Evolutionary conservation across 2,329 filamentous ascomycete genomes (phyloP).

Genomic region (Alternaria conjuncta): DNA sequence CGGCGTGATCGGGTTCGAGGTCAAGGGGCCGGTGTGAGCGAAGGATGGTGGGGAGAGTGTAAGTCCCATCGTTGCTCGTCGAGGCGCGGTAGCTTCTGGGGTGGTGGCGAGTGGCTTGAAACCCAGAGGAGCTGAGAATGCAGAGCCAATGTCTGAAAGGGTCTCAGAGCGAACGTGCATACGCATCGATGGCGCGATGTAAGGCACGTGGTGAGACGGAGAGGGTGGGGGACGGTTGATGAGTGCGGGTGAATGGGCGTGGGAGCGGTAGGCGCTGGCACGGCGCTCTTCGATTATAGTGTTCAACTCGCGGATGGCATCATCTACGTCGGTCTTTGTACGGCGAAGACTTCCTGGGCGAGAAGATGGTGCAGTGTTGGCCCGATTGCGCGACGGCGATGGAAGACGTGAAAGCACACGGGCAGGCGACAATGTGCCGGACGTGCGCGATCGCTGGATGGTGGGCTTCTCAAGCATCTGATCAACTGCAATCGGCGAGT

Average conservation of each 20-base stretch:
- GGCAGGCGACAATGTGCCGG: conserved; percentile 27
- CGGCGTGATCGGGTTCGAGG: conserved; percentile 46
- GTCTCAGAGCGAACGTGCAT: conserved; percentile 57
- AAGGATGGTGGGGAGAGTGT: conserved; percentile 32
- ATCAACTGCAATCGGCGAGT: conserved; percentile 27
- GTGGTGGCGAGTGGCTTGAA: conserved; percentile 34
- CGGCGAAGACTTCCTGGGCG: conserved; percentile 48
- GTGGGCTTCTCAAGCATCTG: conserved; percentile 26
- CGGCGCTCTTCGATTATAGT: conserved; percentile 57
- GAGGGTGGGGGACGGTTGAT: conserved; percentile 40
- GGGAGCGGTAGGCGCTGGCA: conserved; percentile 45
- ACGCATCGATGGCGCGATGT: conserved; percentile 54
- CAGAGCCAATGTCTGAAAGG: conserved; percentile 56
- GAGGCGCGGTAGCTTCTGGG: conserved; percentile 10
- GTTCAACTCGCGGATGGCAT: conserved; percentile 57
- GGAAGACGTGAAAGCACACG: conserved; percentile 40
- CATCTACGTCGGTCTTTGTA: conserved; percentile 50
- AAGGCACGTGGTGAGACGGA: conserved; percentile 52
- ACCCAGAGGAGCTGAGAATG: conserved; percentile 51
- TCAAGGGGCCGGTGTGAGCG: conserved; percentile 35
- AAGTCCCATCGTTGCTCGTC: conserved; percentile 30
- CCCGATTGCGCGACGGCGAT: conserved; percentile 44
- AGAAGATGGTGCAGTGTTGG: conserved; percentile 43
- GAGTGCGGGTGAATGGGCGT: conserved; percentile 35
- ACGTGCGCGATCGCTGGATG: conserved; percentile 38